Conservation (phyloP, 2,329 filamentous ascomycete species). For the Arthrinium phaeospermum region DNA sequence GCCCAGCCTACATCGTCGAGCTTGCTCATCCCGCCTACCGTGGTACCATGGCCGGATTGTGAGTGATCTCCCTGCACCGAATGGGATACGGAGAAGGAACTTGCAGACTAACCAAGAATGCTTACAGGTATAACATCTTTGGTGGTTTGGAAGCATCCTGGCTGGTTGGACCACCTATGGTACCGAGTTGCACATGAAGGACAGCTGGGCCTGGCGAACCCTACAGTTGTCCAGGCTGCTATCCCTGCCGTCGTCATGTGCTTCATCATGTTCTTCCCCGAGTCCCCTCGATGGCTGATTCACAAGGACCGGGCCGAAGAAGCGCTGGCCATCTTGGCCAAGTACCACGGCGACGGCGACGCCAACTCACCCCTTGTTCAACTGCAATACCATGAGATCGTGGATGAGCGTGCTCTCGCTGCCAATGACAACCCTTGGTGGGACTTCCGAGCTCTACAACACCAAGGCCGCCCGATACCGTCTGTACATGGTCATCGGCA, state of each 20-base stretch:
- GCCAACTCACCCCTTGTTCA: constrained; percentile 56
- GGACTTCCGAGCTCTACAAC: constrained; percentile 62
- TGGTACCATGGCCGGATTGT: constrained; percentile 60
- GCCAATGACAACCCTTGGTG: constrained; percentile 64
- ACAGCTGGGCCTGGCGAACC: constrained; percentile 61
- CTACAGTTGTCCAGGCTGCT: constrained; percentile 58
- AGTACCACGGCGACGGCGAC: constrained; percentile 65
- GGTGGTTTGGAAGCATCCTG: constrained; percentile 58
- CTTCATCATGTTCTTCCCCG: constrained; percentile 42
- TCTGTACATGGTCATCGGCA: constrained; percentile 54
- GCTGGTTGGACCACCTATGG: constrained; percentile 58
- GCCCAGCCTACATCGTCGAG: constrained; percentile 68
- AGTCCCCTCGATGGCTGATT: constrained; percentile 38
- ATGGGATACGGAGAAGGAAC: constrained; percentile 25
- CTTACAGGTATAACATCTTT: constrained; percentile 45
- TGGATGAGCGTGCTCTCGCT: constrained; percentile 53
- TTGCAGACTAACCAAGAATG: constrained; percentile 31
- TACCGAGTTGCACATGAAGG: constrained; percentile 42
- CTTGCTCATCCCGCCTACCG: constrained; percentile 67
- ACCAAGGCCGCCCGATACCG: constrained; percentile 53
- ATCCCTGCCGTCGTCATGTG: constrained; percentile 52
- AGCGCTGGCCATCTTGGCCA: constrained; percentile 60
- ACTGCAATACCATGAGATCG: constrained; percentile 62
- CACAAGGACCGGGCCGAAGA: constrained; percentile 59
- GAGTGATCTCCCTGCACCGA: neutral